Evolutionary conservation across 1,284 basidiomycete species (phyloP), one percentile per base, ranked within the genome.

Genomic region (Gomphus sp.): DNA sequence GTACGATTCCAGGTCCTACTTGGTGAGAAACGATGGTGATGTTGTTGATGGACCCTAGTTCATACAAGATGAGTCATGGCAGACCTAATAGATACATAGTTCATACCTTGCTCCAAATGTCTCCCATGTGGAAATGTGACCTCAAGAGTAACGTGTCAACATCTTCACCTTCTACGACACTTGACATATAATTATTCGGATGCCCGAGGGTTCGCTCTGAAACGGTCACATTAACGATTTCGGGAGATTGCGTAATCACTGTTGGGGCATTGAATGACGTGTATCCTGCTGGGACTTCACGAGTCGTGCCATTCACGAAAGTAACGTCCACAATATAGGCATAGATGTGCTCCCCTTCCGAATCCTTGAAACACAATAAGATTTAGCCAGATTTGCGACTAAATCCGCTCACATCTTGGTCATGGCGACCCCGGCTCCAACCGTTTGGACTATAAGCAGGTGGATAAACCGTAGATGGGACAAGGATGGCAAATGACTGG

Each of bases 391-490:
- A 47, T 7, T 4, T 28, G 45, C 45, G 3, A 3, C 10, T 47
- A 28, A 2, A 28, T 11, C 6, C 10, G 45, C 45, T 47, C 12
- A 47, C 45, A 47, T 47, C 22, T 25, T 2, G n/a, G 9, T 22
- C 18, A 22, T 22, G 18, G 25, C 4, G 12, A 37, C 10, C 2
- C 2, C 5, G 6, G 0, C 28, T 31, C 28, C 16, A 18, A 52
- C 11, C 8, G 28, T 3, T 0, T 18, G 36, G 12, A 11, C 6
- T 14, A 25, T 25, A 47, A 9, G 33, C 11, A 18, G 55, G 55
- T 22, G 55, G 55, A 18, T 56, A 56, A 39, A 14, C 47, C 10
- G 55, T 56, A 22, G 55, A 36, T 16, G 55, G 55, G 16, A 56
- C 45, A 22, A 56, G 16, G 44, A 56, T 22, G n/a, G 55, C 55